A percentile compares a stretch with the other conserved stretches of the same genome.
These are phyloP conservation scores for Pseudopithomyces maydicus DNA, from an alignment of 2,329 filamentous ascomycete genomes.

Conservation along the genomic window DNA sequence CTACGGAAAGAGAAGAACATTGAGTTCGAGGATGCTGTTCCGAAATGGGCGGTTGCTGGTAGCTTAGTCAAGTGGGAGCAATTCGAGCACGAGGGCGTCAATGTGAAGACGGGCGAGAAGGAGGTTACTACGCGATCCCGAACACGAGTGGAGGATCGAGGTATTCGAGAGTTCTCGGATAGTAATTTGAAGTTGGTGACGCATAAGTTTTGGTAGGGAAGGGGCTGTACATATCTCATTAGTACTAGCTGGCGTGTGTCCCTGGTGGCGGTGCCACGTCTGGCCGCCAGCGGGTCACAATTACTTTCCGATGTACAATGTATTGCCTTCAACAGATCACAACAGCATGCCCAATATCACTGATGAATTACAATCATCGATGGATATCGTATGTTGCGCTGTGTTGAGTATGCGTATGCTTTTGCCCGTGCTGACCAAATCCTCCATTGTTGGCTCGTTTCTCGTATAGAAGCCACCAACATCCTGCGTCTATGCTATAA, in stretches of 20 bases:
- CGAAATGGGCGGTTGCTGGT: slow-evolving; percentile 39
- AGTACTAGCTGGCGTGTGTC: neutral
- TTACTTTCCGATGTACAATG: no score
- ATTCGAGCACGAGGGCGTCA: slow-evolving; percentile 34
- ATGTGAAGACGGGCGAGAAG: slow-evolving; percentile 28
- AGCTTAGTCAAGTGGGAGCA: slow-evolving; percentile 38
- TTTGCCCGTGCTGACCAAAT: neutral
- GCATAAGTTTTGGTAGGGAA: slow-evolving; percentile 29
- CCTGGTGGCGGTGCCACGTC: no score
- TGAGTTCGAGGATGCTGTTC: slow-evolving; percentile 30
- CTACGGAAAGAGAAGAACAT: slow-evolving; percentile 30
- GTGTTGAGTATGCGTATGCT: neutral
- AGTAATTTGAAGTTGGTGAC: slow-evolving; percentile 29
- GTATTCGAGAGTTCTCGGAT: slow-evolving; percentile 28
- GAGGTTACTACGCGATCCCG: slow-evolving; percentile 30
- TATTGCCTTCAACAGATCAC: no score
- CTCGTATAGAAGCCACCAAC: no score
- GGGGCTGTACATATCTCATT: neutral
- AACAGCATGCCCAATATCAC: no score
- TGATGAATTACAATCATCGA: no score
- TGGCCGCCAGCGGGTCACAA: neutral
- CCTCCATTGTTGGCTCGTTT: no score
- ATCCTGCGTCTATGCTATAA: no score
- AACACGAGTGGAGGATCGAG: slow-evolving; percentile 31
- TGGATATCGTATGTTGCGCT: neutral